Evolutionary conservation across 192 early-diverging fungal species (phyloP), one percentile per base, ranked within the genome.

Genomic region (Backusella parvicylindrica): DNA sequence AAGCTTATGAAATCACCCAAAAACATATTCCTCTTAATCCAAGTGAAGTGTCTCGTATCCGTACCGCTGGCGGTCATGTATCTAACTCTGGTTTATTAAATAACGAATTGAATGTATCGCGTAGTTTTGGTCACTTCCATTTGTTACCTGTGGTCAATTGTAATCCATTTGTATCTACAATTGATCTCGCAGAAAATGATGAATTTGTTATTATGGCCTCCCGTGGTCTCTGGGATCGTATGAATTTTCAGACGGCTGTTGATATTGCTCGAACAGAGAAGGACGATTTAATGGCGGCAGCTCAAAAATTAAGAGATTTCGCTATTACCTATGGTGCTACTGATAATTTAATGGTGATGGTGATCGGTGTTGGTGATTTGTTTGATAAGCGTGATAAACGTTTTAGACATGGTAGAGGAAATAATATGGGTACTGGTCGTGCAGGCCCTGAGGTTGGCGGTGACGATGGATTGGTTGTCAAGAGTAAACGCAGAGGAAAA

Each of bases 101-200:
- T 66, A 91, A 87, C 35, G 90, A 94, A 79, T 72, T 91, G 15
- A 86, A 92, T 21, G 87, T 96, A 4, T 94, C 93, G 2, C 84
- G 94, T 26, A 90, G 88, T 2, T 96, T 97, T 84, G 95, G 95
- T 0, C 95, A 96, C 82, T 97, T 94, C 70, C 89, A 92, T 72
- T 77, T 95, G 50, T 84, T 94, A 7, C 94, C 94, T 6, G 83
- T 89, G 28, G 91, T 97, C 64, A 97, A 95, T 75, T 90, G 94
- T 11, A 93, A 95, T 63, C 95, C 95, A 11, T 94, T 81, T 36
- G 93, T 95, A 66, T 86, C 87, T 50, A 84, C 85, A 6, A 86
- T 94, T 16, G 86, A 91, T 26, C 79, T 97, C 71, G 86, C 93
- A 0, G 90, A 95, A 74, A 90, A 90, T 40, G 94, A 94, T 70